These are phyloP conservation scores for Alternaria hordeiaustralica DNA, from an alignment of 2,329 filamentous ascomycete genomes.

Conservation along the genomic window DNA sequence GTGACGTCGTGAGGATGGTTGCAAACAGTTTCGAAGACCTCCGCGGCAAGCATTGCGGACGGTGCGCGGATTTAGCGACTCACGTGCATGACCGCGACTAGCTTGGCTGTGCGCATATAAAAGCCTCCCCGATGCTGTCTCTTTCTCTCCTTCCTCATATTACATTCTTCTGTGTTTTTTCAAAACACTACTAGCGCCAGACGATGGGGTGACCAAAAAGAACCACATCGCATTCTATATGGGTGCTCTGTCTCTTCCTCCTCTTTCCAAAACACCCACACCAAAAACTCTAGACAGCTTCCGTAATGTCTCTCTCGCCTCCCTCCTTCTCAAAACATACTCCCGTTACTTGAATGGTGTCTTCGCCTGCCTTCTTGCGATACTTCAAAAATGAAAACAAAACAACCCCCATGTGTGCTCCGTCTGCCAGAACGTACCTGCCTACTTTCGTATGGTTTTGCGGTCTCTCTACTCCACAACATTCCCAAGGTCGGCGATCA, in stretches of 20 bases:
- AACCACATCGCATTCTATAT: too few relatives aligned
- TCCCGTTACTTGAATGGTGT: background rate
- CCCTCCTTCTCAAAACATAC: background rate
- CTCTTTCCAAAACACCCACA: background rate
- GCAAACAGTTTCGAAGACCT: rapidly evolving
- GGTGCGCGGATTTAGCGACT: background rate
- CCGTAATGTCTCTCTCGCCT: background rate
- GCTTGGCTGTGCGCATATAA: background rate
- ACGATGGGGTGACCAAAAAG: too few relatives aligned
- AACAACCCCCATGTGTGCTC: background rate
- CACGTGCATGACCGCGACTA: background rate
- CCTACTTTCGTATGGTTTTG: background rate
- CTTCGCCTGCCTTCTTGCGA: background rate
- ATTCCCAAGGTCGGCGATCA: background rate
- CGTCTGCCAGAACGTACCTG: background rate
- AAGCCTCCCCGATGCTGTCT: background rate
- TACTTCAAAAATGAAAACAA: too few relatives aligned
- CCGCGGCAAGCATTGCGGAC: background rate
- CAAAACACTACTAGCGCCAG: rapidly evolving
- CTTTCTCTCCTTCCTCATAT: background rate
- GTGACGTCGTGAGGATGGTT: too few relatives aligned
- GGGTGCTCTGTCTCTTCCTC: background rate
- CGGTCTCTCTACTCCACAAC: background rate
- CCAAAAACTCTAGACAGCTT: too few relatives aligned
- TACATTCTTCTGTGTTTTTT: background rate